Conservation (phyloP, 2,329 filamentous ascomycete genomes). For the Aotearoamyces nothofagi region DNA sequence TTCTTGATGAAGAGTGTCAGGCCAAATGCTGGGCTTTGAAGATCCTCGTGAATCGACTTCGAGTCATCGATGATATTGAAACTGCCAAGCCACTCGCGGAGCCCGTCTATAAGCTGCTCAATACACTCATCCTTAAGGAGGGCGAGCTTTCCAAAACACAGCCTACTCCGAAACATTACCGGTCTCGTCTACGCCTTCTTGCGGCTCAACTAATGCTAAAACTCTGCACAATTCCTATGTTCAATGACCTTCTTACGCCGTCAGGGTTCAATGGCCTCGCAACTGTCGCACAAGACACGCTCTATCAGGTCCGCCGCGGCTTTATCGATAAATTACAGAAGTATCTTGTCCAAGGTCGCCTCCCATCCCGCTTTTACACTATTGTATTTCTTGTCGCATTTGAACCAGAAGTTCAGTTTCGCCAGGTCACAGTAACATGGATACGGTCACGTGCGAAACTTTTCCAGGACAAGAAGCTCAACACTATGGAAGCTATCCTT, state of each 20-base stretch:
- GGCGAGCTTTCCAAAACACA: constrained; percentile 68
- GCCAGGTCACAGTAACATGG: constrained; percentile 71
- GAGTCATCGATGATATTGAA: constrained; percentile 37
- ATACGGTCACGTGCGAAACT: constrained; percentile 64
- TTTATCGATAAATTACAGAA: constrained; percentile 85
- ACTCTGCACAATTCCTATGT: constrained; percentile 59
- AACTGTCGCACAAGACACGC: constrained; percentile 64
- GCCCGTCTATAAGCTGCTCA: constrained; percentile 65
- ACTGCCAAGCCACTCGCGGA: constrained; percentile 43
- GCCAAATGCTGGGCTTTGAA: constrained; percentile 76
- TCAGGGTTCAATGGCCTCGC: constrained; percentile 70
- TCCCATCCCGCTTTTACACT: constrained; percentile 69
- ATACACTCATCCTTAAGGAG: constrained; percentile 55
- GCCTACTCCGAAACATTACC: constrained; percentile 64
- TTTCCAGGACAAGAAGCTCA: constrained; percentile 42
- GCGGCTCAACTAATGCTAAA: constrained; percentile 75
- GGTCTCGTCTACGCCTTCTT: constrained; percentile 63
- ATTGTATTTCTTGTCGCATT: constrained; percentile 85
- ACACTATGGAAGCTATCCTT: constrained; percentile 66
- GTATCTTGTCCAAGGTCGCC: constrained; percentile 59
- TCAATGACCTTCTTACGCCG: constrained; percentile 62
- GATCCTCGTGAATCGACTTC: constrained; percentile 72
- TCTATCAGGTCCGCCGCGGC: constrained; percentile 55
- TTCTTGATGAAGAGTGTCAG: constrained; percentile 64
- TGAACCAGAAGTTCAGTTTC: constrained; percentile 64